phyloP scores from a whole-genome alignment of 805 yeast species.

The Lachancea quebecensis region DNA sequence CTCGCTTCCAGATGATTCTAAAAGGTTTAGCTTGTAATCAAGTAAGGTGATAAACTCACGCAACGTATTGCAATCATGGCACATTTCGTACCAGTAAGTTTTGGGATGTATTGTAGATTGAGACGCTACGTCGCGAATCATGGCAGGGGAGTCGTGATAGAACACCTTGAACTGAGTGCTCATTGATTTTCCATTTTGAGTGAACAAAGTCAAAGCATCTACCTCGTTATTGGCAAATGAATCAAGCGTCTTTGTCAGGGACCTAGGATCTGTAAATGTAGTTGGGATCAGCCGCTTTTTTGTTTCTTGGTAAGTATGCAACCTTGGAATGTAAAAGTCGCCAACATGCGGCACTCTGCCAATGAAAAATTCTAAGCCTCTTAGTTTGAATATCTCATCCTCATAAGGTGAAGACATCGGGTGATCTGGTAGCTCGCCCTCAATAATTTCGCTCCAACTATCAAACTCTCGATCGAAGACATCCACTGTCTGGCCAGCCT shows the following conservation, averaged over 20 bases:
- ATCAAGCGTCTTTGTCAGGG: constrained; percentile 14
- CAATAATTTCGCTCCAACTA: constrained; percentile 23
- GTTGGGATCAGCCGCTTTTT: constrained; percentile 12
- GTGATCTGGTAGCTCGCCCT: constrained; percentile 21
- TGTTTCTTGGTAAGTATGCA: constrained; percentile 17
- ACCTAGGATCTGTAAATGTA: constrained; percentile 18
- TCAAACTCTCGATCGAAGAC: constrained; percentile 16
- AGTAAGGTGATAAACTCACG: constrained; percentile 19
- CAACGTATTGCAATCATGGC: constrained; percentile 20
- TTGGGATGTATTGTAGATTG: constrained; percentile 8
- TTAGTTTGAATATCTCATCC: constrained; percentile 23
- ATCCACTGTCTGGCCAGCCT: not conserved
- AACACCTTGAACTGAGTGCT: constrained; percentile 23
- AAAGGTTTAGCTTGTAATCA: constrained; percentile 15
- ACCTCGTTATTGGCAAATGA: constrained; percentile 21
- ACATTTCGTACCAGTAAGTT: constrained; percentile 29
- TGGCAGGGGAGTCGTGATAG: constrained; percentile 23
- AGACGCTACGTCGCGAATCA: constrained; percentile 16
- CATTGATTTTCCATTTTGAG: constrained; percentile 18
- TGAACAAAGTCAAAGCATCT: constrained; percentile 19
- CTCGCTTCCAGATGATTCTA: constrained; percentile 7
- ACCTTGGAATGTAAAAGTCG: constrained; percentile 28
- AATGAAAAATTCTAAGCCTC: constrained; percentile 28
- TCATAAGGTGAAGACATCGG: constrained; percentile 26
- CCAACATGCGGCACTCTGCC: constrained; percentile 28